These are phyloP conservation scores for Taphrina populina DNA, from an alignment of 1,139 yeast species.

Conservation along the genomic window DNA sequence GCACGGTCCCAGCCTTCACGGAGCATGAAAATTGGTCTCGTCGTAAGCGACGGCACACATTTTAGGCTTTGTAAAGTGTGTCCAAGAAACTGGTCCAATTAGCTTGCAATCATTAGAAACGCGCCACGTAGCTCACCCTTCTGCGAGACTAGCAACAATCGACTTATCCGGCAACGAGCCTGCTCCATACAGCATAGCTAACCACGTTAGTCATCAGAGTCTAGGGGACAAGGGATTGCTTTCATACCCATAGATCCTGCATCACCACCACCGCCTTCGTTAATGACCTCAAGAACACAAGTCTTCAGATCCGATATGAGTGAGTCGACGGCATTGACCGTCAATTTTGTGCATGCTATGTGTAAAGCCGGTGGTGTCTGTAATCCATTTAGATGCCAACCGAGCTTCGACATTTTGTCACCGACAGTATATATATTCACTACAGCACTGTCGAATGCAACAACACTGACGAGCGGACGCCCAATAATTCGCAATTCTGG, in stretches of 20 bases:
- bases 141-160: conserved; percentile 30
- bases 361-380: conserved; percentile 91
- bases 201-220: conserved; percentile 1
- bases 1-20: too few species aligned
- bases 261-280: conserved; percentile 32
- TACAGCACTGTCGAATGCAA: conserved; percentile 63
- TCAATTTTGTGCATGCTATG: conserved; percentile 76
- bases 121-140: not conserved
- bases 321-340: conserved; percentile 62
- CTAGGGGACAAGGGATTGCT: not conserved
- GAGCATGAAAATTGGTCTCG: too few species aligned
- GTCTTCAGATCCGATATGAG: conserved; percentile 58
- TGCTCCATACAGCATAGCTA: conserved; percentile 31
- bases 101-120: too few species aligned
- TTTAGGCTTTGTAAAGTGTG: conserved; percentile 30
- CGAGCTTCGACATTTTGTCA: conserved; percentile 61
- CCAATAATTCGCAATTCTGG: conserved; percentile 70
- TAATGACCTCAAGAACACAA: conserved; percentile 50
- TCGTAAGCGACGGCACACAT: too few species aligned
- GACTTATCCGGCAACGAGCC: conserved; percentile 33
- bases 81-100: conserved; percentile 31
- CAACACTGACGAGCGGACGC: conserved; percentile 78
- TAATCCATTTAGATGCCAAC: conserved; percentile 87
- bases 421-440: conserved; percentile 73
- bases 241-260: conserved; percentile 23